Evolutionary conservation across 768 basidiomycete genomes (phyloP), one percentile per base, ranked within the genome.

Genomic region (Pholiota conissans): DNA sequence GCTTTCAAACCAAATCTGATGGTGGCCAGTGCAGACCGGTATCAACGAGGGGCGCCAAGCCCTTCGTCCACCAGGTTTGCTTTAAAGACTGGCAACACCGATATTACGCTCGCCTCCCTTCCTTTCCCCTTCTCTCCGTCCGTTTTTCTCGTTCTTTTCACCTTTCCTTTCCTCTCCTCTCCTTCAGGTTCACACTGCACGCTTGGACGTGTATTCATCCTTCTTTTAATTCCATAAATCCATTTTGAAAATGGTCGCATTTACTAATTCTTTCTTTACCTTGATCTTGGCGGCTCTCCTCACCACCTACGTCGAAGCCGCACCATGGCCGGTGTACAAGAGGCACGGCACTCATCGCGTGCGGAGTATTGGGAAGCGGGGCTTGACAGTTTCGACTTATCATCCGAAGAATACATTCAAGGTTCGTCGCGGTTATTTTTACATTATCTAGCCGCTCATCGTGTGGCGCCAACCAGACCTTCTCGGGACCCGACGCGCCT

Each of bases 291-390:
- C 69, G 37, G 57, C 64, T 37, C 47, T 71, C 11, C 66, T 61
- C 47, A 64, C 61, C 27, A 61, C 69, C 14, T 47, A 54, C 18
- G 60, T 52, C 22, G 63, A 65, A 39, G 74, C 74, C 30, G 71
- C 71, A 7, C 75, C 74, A 3, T 73, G 67, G 69, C 72, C 72
- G 14, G 37, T 60, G 13, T 61, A 68, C 35, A 56, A 61, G 8
- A 66, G 63, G 59, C 73, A 74, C 52, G 59, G 67, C 0, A 72
- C 74, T 3, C 71, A 73, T 52, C 69, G 69, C 37, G 54, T 63
- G 27, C 69, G 69, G 8, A 57, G 65, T 30, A 59, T 75, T 39
- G 67, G 70, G 22, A 60, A 55, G 24, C 64, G 68, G 7, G 65
- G 52, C 9, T 53, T 72, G 37, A 56, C 52, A 16, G 22, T 65